phyloP scores from a whole-genome alignment of 257 asterid genomes.

The Coffea canephora region DNA sequence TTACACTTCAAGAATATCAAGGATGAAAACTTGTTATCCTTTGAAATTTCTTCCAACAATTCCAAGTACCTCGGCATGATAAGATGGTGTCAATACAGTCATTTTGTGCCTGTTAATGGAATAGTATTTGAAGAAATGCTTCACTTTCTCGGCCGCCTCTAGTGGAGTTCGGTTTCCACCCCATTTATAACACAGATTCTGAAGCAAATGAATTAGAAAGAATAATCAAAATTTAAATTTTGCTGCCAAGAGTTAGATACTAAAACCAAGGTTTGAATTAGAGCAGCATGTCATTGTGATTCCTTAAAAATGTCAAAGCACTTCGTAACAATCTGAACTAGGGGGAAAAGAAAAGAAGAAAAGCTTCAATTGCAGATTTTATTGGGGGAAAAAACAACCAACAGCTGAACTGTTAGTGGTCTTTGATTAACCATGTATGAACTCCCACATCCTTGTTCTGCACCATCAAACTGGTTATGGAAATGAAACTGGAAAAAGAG shows the following conservation, averaged over 20 bases:
- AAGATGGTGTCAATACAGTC: conserved; percentile 92
- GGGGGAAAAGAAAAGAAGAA: not conserved
- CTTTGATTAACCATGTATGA: not conserved
- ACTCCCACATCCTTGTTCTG: too few species aligned
- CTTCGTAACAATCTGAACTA: not conserved
- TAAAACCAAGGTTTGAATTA: not conserved
- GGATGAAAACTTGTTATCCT: not conserved
- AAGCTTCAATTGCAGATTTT: not conserved
- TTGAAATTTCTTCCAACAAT: not conserved
- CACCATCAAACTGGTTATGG: too few species aligned
- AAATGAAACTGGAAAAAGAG: too few species aligned
- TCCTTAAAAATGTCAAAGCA: not conserved
- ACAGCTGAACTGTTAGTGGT: not conserved
- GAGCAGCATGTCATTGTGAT: conserved; percentile 16
- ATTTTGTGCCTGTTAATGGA: conserved; percentile 94
- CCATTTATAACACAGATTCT: conserved; percentile 97
- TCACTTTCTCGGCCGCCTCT: conserved; percentile 85
- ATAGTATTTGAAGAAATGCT: conserved; percentile 83
- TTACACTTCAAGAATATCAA: not conserved
- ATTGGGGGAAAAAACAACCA: not conserved
- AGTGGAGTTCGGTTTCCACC: conserved; percentile 67
- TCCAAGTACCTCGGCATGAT: conserved; percentile 74
- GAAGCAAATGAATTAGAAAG: conserved; percentile 16
- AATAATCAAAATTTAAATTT: not conserved
- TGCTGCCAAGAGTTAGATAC: not conserved